Evolutionary conservation across 2,329 filamentous ascomycete species (phyloP), one percentile per base, ranked within the genome.

Genomic region (Aspergillus phoenicis): DNA sequence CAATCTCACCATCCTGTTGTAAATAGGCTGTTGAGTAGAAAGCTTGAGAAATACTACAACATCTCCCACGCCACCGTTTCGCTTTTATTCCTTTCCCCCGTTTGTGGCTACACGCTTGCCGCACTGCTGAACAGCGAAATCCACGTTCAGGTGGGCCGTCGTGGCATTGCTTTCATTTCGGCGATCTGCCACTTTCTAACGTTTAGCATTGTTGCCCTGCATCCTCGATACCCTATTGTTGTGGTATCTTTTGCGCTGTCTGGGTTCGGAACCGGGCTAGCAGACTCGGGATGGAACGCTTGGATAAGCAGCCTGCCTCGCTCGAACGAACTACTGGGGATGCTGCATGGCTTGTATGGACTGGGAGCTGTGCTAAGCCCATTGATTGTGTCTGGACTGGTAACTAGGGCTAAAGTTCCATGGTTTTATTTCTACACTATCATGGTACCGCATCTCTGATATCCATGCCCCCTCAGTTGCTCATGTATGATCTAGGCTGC

Each of bases 361-460:
- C 71, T 89, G 0, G 91, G 91, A 0, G 91, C 87, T 1, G 88
- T 89, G 0, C 78, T 92, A 11, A 81, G 84, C 3, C 91, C 91
- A 0, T 74, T 93, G 6, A 82, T 92, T 61, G 89, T 90, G 1
- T 92, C 91, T 0, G 83, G 84, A 4, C 87, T 94, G 84, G 85
- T 93, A 38, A 87, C 88, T 0, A 86, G 86, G 64, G 85, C 78
- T 0, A 66, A 78, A 4, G 70, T 89, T 54, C 79, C 80, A 0
- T 95, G 91, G 91, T 91, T 88, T 68, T 80, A 80, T 10, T 93
- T 89, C 74, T 94, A 91, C 75, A 92, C 91, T 70, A 77, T 92
- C 59, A 90, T 93, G 87, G 86, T 89, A 69, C 63, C 82, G 53
- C n/a, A 0, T 13, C 20, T 5, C 11, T 11, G 33, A 3, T 36